These are phyloP conservation scores for Parasitella parasitica DNA, from an alignment of 371 early-diverging fungal genomes.

Conservation along the genomic window DNA sequence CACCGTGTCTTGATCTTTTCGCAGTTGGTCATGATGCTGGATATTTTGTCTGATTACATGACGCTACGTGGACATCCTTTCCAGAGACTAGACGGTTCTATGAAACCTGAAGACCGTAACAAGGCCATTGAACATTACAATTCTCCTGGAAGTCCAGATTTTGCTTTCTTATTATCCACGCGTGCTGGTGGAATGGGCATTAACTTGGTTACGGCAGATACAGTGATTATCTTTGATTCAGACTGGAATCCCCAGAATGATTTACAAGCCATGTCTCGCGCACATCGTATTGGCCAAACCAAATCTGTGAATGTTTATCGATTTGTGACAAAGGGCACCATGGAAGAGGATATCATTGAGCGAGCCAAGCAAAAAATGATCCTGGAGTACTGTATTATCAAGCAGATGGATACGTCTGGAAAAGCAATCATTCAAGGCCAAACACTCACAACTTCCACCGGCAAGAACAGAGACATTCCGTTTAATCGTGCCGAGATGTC, in stretches of 20 bases:
- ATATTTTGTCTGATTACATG: conserved; percentile 93
- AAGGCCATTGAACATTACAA: conserved; percentile 98
- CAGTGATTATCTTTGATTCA: conserved; percentile 98
- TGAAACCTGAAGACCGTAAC: conserved; percentile 89
- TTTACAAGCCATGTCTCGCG: conserved; percentile 99
- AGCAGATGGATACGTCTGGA: conserved; percentile 97
- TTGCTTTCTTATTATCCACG: conserved; percentile 97
- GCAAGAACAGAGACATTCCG: conserved; percentile 47
- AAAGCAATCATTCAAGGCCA: conserved; percentile 64
- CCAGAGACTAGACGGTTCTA: conserved; percentile 97
- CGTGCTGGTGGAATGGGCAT: conserved; percentile 99
- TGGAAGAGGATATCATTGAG: conserved; percentile 98
- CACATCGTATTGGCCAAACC: conserved; percentile 99
- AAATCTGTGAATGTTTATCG: conserved; percentile 98
- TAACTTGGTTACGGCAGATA: conserved; percentile 98
- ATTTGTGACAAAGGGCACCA: conserved; percentile 96
- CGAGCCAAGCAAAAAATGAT: conserved; percentile 99
- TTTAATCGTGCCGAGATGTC: conserved; percentile 86
- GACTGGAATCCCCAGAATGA: conserved; percentile 99
- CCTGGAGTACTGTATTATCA: conserved; percentile 96
- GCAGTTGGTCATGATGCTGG: conserved; percentile 94
- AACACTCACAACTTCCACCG: conserved; percentile 40
- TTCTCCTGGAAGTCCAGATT: conserved; percentile 94
- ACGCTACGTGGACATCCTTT: conserved; percentile 80
- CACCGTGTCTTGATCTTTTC: conserved; percentile 95